Evolutionary conservation across 176 grass and related monocot genomes (phyloP), one percentile per base, ranked within the genome.

Genomic region (Aegilops sharonensis): DNA sequence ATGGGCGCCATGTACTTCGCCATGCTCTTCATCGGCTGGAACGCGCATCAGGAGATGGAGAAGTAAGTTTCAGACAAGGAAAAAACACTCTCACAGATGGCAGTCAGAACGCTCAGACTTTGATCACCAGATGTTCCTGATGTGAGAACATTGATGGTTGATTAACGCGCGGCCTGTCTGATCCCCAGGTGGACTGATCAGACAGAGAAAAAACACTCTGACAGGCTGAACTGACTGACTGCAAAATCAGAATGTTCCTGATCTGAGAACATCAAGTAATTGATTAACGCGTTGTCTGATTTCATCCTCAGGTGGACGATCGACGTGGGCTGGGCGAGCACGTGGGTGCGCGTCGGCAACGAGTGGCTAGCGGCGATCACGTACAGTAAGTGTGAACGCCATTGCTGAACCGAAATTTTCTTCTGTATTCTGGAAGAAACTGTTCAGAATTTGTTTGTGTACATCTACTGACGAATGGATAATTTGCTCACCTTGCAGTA

Each of bases 1-100:
- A 99, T 97, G 94, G 97, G 97, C 30, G 90, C 94, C 24, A 99
- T 99, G 92, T 99, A 99, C 82, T 97, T 99, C 57, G 97, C 90
- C 36, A 99, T 99, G 97, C 83, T 99, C 79, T 94, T 99, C 74
- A 71, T 99, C 24, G 94, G 97, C n/a, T 99, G 94, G 97, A 94
- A 97, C 68, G 84, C 64, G 3, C 64, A 89, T 23, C 90, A 96
- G 54, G 90, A 72, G 21, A 93, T 99, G 89, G 90, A 92, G 52
- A 99, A 89, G 94, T 97, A 90, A 78, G 81, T 52, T 64, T 75
- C 18, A 6, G 10, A 17, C 18, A 9, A 6, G 3, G 14, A 66
- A 14, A 31, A 11, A 0, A 60, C 37, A 50, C 10, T 32, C 18
- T 10, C 36, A 4, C 60, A 25, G 5, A 34, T 34, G 3, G 32